phyloP scores from a whole-genome alignment of 176 grass and related monocot species.

The Musa troglodytarum region DNA sequence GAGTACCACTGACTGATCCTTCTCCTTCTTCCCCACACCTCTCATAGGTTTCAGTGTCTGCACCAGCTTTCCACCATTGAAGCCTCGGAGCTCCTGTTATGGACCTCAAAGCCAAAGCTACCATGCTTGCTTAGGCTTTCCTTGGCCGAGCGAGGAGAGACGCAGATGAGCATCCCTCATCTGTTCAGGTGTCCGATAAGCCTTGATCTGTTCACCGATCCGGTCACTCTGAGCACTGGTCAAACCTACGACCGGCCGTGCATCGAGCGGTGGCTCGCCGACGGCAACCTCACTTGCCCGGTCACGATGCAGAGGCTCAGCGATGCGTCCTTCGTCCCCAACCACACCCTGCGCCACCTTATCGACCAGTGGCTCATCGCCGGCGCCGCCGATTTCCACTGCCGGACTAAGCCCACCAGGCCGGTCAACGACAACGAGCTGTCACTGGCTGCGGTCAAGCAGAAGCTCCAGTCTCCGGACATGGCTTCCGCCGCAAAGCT shows the following conservation, averaged over 20 bases:
- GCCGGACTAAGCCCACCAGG: not conserved
- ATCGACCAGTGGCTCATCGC: conserved; percentile 69
- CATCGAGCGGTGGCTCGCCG: conserved; percentile 82
- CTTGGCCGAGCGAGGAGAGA: not conserved
- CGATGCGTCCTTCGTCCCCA: conserved; percentile 63
- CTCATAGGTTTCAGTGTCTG: too few species aligned
- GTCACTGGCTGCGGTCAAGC: conserved; percentile 48
- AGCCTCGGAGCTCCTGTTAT: too few species aligned
- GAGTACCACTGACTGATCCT: too few species aligned
- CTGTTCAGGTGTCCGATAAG: conserved; percentile 93
- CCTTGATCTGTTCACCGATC: conserved; percentile 84
- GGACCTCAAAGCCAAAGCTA: too few species aligned
- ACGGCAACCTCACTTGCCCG: conserved; percentile 78
- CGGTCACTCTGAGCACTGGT: conserved; percentile 81
- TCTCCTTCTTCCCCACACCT: too few species aligned
- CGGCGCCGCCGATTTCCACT: conserved; percentile 12
- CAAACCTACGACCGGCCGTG: conserved; percentile 80
- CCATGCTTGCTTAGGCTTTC: too few species aligned
- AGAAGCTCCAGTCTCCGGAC: conserved; percentile 23
- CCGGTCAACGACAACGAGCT: conserved; percentile 15
- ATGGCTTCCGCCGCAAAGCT: conserved; percentile 6
- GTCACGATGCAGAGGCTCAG: conserved; percentile 89
- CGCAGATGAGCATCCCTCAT: conserved; percentile 51
- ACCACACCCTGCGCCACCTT: conserved; percentile 78
- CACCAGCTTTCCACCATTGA: too few species aligned